These are phyloP conservation scores for Diaporthe longicolla DNA, from an alignment of 2,329 filamentous ascomycete genomes.

Conservation along the genomic window DNA sequence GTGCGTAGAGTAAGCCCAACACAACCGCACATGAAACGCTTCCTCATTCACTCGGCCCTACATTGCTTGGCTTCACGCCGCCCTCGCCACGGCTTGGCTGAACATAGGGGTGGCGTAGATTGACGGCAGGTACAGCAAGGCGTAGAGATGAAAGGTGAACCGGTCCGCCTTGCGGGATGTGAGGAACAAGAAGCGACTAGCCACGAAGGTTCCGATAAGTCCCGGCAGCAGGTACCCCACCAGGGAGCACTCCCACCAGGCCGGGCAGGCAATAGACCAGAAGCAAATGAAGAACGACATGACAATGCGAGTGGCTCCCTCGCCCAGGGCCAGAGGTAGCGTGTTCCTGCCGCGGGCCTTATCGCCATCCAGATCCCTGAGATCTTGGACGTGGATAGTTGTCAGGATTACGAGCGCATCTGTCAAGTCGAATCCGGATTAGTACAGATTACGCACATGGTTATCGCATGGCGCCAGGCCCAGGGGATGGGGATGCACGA, in stretches of 20 bases:
- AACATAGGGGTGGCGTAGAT: conserved; percentile 1
- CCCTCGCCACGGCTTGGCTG: conserved; percentile 1
- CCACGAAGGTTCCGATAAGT: neutral
- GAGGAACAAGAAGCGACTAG: neutral
- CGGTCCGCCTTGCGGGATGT: neutral
- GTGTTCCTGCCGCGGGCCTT: conserved; percentile 41
- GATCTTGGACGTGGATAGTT: conserved; percentile 47
- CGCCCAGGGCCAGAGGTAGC: neutral
- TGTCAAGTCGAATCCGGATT: conserved; percentile 3
- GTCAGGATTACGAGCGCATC: neutral
- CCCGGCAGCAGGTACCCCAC: neutral
- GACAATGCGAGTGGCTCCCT: neutral
- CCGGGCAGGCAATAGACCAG: conserved; percentile 14
- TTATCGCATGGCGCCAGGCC: conserved; percentile 1
- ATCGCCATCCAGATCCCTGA: conserved; percentile 46
- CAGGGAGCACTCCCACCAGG: conserved; percentile 7
- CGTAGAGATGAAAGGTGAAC: neutral
- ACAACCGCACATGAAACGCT: neutral
- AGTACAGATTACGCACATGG: neutral
- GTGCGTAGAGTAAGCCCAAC: too few species aligned
- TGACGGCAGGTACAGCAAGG: neutral
- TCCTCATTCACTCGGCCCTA: neutral
- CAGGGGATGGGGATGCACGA: neutral
- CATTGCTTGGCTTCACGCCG: neutral
- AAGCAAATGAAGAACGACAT: neutral